These are phyloP conservation scores for Kalmanozyma brasiliensis DNA, from an alignment of 1,284 basidiomycete genomes.

Conservation along the genomic window DNA sequence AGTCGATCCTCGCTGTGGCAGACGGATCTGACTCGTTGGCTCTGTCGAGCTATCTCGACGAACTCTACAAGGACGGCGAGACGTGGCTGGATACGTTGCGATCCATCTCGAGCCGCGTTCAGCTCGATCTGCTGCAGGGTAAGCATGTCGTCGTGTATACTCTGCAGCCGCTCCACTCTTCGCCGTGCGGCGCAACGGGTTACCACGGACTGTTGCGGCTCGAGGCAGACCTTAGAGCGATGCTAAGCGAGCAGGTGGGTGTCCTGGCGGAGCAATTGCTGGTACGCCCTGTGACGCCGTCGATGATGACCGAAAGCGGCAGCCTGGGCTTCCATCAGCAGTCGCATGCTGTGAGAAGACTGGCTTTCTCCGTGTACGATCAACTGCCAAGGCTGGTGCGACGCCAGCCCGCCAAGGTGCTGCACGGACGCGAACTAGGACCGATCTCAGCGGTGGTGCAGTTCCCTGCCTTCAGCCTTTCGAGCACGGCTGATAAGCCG, in stretches of 20 bases:
- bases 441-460: constrained; percentile 36
- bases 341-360: constrained; percentile 17
- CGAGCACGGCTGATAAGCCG: neutral
- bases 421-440: constrained; percentile 35
- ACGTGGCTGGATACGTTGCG: constrained; percentile 48
- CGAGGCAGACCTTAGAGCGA: constrained; percentile 34
- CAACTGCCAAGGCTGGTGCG: constrained; percentile 39
- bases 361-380: constrained; percentile 52
- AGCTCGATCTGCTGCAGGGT: constrained; percentile 31
- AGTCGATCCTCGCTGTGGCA: constrained; percentile 35
- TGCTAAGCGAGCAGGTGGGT: constrained; percentile 42
- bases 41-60: constrained; percentile 41
- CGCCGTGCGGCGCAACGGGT: constrained; percentile 10
- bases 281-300: constrained; percentile 33
- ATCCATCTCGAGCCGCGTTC: constrained; percentile 35
- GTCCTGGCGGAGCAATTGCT: constrained; percentile 42
- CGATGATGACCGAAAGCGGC: constrained; percentile 43
- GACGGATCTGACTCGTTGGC: constrained; percentile 29
- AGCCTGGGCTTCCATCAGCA: constrained; percentile 32
- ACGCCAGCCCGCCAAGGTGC: constrained; percentile 37
- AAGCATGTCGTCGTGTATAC: constrained; percentile 53
- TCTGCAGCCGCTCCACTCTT: constrained; percentile 30
- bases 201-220: constrained; percentile 38
- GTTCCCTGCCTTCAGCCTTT: constrained; percentile 49
- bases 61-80: constrained; percentile 30